Conservation (phyloP, 495 filamentous ascomycete species). For the Neurospora intermedia region DNA sequence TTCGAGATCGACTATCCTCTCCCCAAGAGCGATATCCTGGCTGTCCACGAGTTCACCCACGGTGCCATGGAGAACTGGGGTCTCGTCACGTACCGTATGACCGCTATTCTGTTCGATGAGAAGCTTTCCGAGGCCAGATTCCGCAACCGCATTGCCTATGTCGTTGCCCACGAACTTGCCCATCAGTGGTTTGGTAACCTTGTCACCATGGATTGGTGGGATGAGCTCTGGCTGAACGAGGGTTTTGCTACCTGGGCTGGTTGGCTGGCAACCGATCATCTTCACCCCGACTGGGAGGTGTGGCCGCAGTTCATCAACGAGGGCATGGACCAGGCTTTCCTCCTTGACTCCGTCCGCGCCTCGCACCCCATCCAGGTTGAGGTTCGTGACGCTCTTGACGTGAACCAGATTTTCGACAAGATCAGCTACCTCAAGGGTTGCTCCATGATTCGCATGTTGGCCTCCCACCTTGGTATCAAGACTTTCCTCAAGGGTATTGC, state of each 20-base stretch:
- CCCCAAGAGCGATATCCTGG: slow-evolving; percentile 88
- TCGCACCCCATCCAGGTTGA: slow-evolving; percentile 94
- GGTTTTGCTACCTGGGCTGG: slow-evolving; percentile 98
- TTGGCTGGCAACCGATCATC: slow-evolving; percentile 83
- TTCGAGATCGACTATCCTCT: slow-evolving; percentile 94
- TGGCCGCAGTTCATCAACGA: slow-evolving; percentile 95
- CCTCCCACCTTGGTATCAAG: slow-evolving; percentile 71
- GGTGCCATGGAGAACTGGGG: slow-evolving; percentile 79
- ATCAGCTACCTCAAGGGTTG: slow-evolving; percentile 95
- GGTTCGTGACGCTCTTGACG: slow-evolving; percentile 78
- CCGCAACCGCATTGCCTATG: slow-evolving; percentile 86
- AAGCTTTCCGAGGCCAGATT: slow-evolving; percentile 77
- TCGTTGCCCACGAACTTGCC: slow-evolving; percentile 88
- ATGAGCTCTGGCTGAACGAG: slow-evolving; percentile 93
- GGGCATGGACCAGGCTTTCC: slow-evolving; percentile 80
- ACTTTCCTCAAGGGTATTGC: slow-evolving; percentile 83
- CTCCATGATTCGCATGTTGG: slow-evolving; percentile 90
- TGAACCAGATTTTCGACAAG: slow-evolving; percentile 92
- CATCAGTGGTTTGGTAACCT: slow-evolving; percentile 99
- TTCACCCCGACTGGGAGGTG: slow-evolving; percentile 90
- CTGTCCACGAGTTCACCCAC: slow-evolving; percentile 83
- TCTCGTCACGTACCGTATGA: slow-evolving; percentile 89
- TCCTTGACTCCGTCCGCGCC: slow-evolving; percentile 74
- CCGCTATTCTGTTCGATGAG: slow-evolving; percentile 86
- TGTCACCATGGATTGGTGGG: slow-evolving; percentile 87